phyloP scores from a whole-genome alignment of 2,329 filamentous ascomycete genomes.

The Sporothrix brunneoviolacea region DNA sequence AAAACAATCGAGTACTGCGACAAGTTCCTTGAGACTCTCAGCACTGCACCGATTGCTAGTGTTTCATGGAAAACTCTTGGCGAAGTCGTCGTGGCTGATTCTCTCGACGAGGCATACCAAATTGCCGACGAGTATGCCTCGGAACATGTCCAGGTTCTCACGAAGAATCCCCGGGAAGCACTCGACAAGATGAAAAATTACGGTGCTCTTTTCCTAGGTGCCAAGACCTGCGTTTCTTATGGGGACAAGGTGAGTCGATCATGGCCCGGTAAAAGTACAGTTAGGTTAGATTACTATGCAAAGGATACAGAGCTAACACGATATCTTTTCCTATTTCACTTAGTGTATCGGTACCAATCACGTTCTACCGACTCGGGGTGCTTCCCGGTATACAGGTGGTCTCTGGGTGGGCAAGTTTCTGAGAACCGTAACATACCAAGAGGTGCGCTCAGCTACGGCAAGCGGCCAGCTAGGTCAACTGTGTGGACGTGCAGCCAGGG shows the following conservation, averaged over 20 bases:
- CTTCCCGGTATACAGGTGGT: conserved; percentile 43
- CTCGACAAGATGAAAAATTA: conserved; percentile 45
- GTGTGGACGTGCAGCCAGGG: conserved; percentile 42
- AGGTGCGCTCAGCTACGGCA: conserved; percentile 35
- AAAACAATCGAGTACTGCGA: conserved; percentile 33
- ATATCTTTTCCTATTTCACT: neutral
- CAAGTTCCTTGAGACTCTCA: conserved; percentile 32
- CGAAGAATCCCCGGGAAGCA: conserved; percentile 38
- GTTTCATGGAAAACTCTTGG: conserved; percentile 40
- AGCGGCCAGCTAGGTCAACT: conserved; percentile 42
- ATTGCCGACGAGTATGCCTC: conserved; percentile 41
- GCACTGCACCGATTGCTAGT: conserved; percentile 36
- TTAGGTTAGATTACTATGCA: no score
- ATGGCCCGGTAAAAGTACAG: no score
- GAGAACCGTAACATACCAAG: conserved; percentile 46
- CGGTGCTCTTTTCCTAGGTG: conserved; percentile 43
- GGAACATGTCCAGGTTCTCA: conserved; percentile 48
- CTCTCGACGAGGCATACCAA: conserved; percentile 34
- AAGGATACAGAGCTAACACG: neutral
- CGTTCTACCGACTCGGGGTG: conserved; percentile 43
- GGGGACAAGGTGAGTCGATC: no score
- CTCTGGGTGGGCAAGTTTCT: conserved; percentile 51
- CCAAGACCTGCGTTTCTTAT: conserved; percentile 46
- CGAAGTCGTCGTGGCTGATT: conserved; percentile 38
- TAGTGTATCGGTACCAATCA: conserved; percentile 51